phyloP scores from a whole-genome alignment of 2,329 filamentous ascomycete species.

The Venturia aucupariae region DNA sequence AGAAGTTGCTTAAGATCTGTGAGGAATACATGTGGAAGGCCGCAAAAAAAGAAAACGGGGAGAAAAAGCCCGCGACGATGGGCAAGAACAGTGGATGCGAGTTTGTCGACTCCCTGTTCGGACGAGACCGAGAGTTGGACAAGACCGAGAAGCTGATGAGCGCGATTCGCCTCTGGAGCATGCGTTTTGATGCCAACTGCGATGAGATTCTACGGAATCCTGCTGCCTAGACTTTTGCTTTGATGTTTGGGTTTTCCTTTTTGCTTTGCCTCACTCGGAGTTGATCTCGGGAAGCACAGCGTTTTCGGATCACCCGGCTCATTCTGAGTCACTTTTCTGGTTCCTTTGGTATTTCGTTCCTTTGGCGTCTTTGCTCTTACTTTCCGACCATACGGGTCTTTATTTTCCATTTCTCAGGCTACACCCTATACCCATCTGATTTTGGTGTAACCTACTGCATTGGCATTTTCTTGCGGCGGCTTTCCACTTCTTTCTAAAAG shows the following conservation, averaged over 20 bases:
- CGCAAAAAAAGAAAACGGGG: slow-evolving; percentile 57
- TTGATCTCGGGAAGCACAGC: slow-evolving; percentile 9
- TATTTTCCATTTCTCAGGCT: slow-evolving; percentile 7
- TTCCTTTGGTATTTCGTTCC: background rate
- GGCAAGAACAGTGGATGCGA: slow-evolving; percentile 88
- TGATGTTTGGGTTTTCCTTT: background rate
- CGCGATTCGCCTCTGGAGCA: slow-evolving; percentile 76
- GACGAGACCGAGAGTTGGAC: slow-evolving; percentile 78
- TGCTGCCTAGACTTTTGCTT: slow-evolving; percentile 20
- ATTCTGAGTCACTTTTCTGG: background rate
- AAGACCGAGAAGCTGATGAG: slow-evolving; percentile 91
- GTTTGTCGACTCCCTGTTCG: slow-evolving; percentile 94
- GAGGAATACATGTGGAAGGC: slow-evolving; percentile 93
- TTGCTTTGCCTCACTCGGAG: slow-evolving; percentile 5
- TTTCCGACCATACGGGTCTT: background rate
- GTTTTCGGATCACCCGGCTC: background rate
- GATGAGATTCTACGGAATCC: slow-evolving; percentile 68
- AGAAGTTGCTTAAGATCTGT: slow-evolving; percentile 78
- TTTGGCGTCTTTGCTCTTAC: background rate
- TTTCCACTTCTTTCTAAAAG: background rate
- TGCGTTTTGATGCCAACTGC: slow-evolving; percentile 93
- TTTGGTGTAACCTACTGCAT: slow-evolving; percentile 1
- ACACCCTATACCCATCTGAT: slow-evolving; percentile 7
- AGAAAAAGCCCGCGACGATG: slow-evolving; percentile 59
- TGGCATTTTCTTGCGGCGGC: slow-evolving; percentile 5